A percentile compares a stretch with the other conserved stretches of the same genome.
phyloP scores from a whole-genome alignment of 2,329 filamentous ascomycete species.

The Ophiostoma ulmi region DNA sequence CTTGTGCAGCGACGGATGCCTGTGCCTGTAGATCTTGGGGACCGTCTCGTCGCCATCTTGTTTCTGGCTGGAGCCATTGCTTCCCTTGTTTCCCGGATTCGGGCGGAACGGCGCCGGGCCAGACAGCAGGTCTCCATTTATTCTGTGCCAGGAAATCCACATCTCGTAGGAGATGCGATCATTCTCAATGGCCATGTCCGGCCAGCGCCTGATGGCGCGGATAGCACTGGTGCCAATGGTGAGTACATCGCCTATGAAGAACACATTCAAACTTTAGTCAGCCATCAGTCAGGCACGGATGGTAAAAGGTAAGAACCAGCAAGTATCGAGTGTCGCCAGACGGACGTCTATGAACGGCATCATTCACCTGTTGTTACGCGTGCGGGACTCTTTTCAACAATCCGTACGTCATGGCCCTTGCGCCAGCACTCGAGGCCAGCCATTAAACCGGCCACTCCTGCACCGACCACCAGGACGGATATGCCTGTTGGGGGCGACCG shows the following conservation, averaged over 20 bases:
- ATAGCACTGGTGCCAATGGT: neutral
- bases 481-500: neutral
- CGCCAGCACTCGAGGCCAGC: neutral
- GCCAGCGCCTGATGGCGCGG: neutral
- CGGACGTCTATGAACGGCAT: neutral
- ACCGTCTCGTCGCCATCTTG: neutral
- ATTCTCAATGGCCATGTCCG: neutral
- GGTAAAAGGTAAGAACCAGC: neutral
- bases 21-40: neutral
- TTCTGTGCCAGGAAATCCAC: neutral
- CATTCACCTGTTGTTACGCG: neutral
- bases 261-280: neutral
- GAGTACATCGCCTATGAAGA: neutral
- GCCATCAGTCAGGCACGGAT: neutral
- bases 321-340: neutral
- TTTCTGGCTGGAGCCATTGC: neutral
- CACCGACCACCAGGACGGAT: neutral
- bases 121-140: neutral
- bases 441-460: neutral
- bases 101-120: neutral
- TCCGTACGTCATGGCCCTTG: neutral
- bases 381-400: neutral
- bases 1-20: neutral
- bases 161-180: neutral
- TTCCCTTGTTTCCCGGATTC: neutral